phyloP scores from a whole-genome alignment of 108 stramenopile species.

The Fragilaria radians region DNA sequence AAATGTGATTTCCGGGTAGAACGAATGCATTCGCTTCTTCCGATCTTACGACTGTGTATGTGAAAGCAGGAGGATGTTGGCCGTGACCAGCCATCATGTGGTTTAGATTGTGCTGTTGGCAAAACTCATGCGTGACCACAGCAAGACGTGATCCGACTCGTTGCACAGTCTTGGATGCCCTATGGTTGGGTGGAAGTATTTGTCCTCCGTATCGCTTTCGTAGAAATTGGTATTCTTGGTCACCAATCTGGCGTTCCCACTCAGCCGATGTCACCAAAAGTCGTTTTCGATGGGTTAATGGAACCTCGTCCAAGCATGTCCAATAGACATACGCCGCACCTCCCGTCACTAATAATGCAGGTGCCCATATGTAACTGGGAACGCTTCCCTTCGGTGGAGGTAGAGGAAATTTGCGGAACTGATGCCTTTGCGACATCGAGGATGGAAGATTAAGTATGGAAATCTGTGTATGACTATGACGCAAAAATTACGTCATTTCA shows the following conservation, averaged over 20 bases:
- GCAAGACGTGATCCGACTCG: constrained; percentile 70
- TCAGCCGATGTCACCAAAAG: constrained; percentile 55
- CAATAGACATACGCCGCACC: constrained; percentile 38
- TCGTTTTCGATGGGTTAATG: constrained; percentile 63
- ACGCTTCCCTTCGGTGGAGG: constrained; percentile 8
- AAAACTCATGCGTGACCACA: constrained; percentile 35
- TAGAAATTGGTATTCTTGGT: constrained; percentile 49
- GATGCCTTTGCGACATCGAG: neutral
- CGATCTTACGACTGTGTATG: constrained; percentile 70
- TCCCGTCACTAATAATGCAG: constrained; percentile 24
- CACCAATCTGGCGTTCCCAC: constrained; percentile 50
- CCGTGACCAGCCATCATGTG: neutral
- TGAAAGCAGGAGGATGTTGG: constrained; percentile 41
- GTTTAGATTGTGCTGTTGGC: constrained; percentile 8
- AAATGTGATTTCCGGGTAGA: constrained; percentile 78
- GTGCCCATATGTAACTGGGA: constrained; percentile 39
- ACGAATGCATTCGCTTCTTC: constrained; percentile 81
- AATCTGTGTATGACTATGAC: neutral
- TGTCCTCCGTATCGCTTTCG: constrained; percentile 31
- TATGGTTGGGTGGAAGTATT: constrained; percentile 57
- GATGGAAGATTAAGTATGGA: neutral
- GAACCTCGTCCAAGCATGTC: constrained; percentile 53
- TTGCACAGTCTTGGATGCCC: constrained; percentile 55
- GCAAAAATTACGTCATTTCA: too few species aligned
- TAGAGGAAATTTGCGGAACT: neutral